Percentiles rank a stretch among this genome's conserved stretches.
Evolutionary conservation across 2,329 filamentous ascomycete genomes (phyloP).

Genomic region (Colletotrichum gloeosporioides): DNA sequence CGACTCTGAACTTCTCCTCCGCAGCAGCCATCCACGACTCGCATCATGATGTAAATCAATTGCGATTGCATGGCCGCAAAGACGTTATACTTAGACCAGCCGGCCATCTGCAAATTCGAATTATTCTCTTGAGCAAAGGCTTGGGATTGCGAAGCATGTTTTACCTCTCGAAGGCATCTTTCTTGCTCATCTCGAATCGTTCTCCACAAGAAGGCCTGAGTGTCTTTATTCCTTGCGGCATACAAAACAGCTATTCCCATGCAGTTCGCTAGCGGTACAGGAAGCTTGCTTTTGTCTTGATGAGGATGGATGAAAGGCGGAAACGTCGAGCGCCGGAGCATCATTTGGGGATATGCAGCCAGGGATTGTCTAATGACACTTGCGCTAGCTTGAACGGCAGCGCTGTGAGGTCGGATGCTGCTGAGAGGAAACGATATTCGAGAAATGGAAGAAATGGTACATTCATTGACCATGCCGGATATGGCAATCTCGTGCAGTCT

Average conservation of each 20-base stretch:
- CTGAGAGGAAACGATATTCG: not conserved
- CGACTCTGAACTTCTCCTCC: not conserved
- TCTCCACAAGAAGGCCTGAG: constrained; percentile 2
- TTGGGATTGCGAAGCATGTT: not conserved
- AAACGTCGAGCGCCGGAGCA: constrained; percentile 16
- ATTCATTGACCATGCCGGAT: not conserved
- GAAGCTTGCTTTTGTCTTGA: not conserved
- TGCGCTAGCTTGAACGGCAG: not conserved
- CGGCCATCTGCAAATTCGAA: not conserved
- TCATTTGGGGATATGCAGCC: constrained; percentile 8
- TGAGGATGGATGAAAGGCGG: constrained; percentile 17
- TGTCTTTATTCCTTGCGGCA: constrained; percentile 1
- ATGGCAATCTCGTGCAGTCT: not conserved
- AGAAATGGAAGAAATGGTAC: not conserved
- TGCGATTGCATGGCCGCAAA: constrained; percentile 14
- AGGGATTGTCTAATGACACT: not conserved
- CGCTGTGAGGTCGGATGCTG: not conserved
- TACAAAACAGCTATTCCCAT: constrained; percentile 11
- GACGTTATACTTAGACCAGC: not conserved
- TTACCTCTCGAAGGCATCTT: not conserved
- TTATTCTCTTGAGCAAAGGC: not conserved
- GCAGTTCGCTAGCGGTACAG: constrained; percentile 6
- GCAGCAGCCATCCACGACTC: constrained; percentile 1
- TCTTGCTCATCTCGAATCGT: constrained; percentile 7
- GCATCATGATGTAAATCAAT: constrained; percentile 18